phyloP scores from a whole-genome alignment of 192 early-diverging fungal species.

The Neocallimastix lanati region DNA sequence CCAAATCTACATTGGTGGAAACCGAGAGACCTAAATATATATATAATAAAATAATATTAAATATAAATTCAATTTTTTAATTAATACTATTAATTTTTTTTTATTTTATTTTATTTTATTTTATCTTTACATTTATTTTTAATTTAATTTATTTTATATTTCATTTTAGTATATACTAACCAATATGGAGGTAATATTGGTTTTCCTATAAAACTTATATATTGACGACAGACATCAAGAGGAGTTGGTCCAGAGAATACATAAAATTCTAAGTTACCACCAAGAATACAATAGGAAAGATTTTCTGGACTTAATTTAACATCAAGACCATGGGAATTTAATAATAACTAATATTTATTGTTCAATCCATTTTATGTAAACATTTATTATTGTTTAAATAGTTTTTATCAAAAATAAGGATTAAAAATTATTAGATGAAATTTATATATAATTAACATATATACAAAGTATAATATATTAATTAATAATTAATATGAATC shows the following conservation, averaged over 20 bases:
- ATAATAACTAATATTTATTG: conserved; percentile 27
- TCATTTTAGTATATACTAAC: conserved; percentile 4
- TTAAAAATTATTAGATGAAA: no score
- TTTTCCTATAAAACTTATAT: conserved; percentile 43
- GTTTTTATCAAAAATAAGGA: no score
- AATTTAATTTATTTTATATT: not conserved
- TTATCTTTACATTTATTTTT: not conserved
- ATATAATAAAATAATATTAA: not conserved
- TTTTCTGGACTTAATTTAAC: conserved; percentile 20
- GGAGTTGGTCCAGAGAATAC: conserved; percentile 35
- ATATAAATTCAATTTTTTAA: no score
- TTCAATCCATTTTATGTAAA: no score
- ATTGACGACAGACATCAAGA: conserved; percentile 21
- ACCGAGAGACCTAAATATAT: conserved; percentile 14
- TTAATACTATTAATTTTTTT: no score
- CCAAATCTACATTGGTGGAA: conserved; percentile 48
- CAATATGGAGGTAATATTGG: conserved; percentile 39
- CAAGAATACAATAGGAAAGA: conserved; percentile 42
- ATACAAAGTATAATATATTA: no score
- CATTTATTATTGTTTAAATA: no score
- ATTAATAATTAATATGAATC: no score
- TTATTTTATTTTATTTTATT: no score
- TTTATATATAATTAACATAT: no score
- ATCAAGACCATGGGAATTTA: conserved; percentile 54
- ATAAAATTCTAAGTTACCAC: conserved; percentile 45